Conservation (phyloP, 768 basidiomycete genomes). For the Galerina marginata region DNA sequence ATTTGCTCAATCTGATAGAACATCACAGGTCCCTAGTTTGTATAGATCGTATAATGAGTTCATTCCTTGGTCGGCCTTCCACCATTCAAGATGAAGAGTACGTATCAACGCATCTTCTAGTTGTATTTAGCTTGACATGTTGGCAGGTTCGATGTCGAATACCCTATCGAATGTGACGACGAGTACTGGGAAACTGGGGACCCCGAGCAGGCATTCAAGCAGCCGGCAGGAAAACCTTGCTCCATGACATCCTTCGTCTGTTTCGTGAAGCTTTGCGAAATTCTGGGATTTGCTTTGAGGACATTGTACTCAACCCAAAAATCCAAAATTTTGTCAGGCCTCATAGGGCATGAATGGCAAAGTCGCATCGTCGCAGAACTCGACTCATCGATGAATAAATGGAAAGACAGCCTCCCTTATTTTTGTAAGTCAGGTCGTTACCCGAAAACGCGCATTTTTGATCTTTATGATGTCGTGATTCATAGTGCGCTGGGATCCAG, state of each 20-base stretch:
- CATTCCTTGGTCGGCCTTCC: conserved; percentile 67
- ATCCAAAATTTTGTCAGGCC: conserved; percentile 42
- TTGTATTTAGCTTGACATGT: not conserved
- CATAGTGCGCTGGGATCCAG: conserved; percentile 26
- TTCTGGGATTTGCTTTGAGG: conserved; percentile 63
- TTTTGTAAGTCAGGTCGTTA: conserved; percentile 44
- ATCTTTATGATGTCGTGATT: not conserved
- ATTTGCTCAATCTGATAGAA: not conserved
- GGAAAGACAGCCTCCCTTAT: conserved; percentile 64
- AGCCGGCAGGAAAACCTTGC: conserved; percentile 66
- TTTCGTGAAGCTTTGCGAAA: conserved; percentile 62
- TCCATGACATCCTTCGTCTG: conserved; percentile 56
- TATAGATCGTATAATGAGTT: conserved; percentile 41
- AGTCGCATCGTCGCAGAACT: conserved; percentile 61
- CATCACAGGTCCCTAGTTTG: conserved; percentile 35
- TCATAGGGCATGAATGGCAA: conserved; percentile 61
- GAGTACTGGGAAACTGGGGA: conserved; percentile 53
- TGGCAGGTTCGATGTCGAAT: conserved; percentile 65
- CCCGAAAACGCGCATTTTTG: not conserved
- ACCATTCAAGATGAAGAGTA: conserved; percentile 77
- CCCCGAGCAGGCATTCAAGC: conserved; percentile 56
- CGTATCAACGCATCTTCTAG: conserved; percentile 21
- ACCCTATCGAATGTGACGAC: conserved; percentile 64
- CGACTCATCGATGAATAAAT: conserved; percentile 65
- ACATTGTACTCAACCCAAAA: conserved; percentile 57